Conservation (phyloP, 768 basidiomycete species). For the Pilatotrama ljubarskyi region DNA sequence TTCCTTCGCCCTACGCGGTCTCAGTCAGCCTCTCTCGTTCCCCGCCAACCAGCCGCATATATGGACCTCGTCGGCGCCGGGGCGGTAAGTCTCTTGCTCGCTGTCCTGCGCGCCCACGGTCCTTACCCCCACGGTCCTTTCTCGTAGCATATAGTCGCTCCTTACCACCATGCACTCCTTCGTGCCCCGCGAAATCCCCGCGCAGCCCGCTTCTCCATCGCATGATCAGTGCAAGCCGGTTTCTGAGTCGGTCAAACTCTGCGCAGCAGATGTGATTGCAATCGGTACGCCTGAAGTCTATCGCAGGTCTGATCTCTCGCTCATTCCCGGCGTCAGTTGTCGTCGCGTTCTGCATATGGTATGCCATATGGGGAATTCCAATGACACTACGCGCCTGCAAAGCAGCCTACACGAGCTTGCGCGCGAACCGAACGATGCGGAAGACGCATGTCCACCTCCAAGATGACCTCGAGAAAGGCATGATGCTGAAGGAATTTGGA, state of each 20-base stretch:
- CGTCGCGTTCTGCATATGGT: conserved; percentile 22
- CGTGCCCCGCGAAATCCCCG: neutral
- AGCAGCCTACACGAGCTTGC: conserved; percentile 3
- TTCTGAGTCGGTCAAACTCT: conserved; percentile 1
- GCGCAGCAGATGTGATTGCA: conserved; percentile 20
- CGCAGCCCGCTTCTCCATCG: neutral
- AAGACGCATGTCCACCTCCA: neutral
- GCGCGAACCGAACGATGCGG: neutral
- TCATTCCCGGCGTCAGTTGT: conserved; percentile 16
- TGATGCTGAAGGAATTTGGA: neutral
- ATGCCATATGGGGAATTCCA: conserved; percentile 27
- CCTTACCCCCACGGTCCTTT: conserved; percentile 1
- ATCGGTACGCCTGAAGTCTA: conserved; percentile 19
- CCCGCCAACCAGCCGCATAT: conserved; percentile 3
- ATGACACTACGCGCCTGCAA: conserved; percentile 21
- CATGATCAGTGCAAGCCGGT: conserved; percentile 7
- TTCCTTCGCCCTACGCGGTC: conserved; percentile 5
- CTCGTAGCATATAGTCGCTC: conserved; percentile 5
- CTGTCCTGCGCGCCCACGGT: neutral
- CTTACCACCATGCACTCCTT: neutral
- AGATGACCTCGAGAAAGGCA: conserved; percentile 6
- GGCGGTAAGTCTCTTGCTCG: neutral
- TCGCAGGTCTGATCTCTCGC: neutral
- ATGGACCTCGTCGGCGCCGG: neutral
- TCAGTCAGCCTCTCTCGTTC: conserved; percentile 6